These are phyloP conservation scores for Crotalaria pallida DNA, from an alignment of 306 rosid genomes.

Conservation along the genomic window DNA sequence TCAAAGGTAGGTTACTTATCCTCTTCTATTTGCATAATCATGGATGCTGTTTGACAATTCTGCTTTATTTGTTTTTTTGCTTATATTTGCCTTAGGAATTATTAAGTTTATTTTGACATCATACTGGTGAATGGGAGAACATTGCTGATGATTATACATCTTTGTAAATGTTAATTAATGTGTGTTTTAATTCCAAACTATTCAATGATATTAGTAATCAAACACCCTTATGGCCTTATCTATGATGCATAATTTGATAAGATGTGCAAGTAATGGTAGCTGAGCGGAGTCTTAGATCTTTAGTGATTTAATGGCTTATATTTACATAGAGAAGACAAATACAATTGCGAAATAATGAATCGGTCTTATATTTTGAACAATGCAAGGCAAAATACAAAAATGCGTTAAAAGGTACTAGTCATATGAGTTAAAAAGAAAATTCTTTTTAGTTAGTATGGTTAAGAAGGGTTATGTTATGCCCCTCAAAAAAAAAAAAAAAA, in stretches of 20 bases:
- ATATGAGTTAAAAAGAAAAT: not conserved
- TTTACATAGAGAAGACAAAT: not conserved
- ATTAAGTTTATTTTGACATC: not conserved
- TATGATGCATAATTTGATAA: not conserved
- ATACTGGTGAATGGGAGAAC: not conserved
- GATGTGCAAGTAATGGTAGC: not conserved
- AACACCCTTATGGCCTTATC: not conserved
- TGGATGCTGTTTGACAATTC: not conserved
- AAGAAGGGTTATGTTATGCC: not conserved
- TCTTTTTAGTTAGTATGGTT: not conserved
- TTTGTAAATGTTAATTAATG: not conserved
- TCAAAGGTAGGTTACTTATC: conserved; percentile 42
- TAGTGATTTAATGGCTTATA: not conserved
- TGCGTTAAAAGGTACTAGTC: not conserved
- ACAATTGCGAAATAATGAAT: not conserved
- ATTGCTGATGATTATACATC: not conserved
- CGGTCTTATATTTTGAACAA: not conserved
- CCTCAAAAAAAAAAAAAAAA: too few relatives aligned
- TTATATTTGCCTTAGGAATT: not conserved
- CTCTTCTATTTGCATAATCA: conserved; percentile 10
- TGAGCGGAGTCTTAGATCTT: not conserved
- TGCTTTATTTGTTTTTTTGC: not conserved
- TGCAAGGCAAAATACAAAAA: not conserved
- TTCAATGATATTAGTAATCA: not conserved
- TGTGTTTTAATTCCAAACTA: not conserved